phyloP scores from a whole-genome alignment of 192 early-diverging fungal species.

The Spinellus fusiger region DNA sequence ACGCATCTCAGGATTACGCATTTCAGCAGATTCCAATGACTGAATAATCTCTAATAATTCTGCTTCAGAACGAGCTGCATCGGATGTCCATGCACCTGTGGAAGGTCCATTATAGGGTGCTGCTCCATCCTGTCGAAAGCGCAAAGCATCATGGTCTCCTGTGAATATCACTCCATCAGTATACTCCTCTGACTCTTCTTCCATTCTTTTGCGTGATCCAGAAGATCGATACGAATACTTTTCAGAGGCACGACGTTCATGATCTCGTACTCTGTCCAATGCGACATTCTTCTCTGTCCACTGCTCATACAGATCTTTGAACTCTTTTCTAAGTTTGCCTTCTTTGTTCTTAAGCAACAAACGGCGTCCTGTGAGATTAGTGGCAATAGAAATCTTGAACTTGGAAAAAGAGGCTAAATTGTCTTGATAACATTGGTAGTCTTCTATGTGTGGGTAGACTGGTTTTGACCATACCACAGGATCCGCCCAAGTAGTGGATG shows the following conservation, averaged over 20 bases:
- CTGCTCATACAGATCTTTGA: slow-evolving; percentile 37
- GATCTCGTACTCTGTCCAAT: slow-evolving; percentile 22
- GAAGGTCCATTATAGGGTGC: slow-evolving; percentile 23
- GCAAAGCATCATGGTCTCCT: slow-evolving; percentile 19
- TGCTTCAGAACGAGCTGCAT: slow-evolving; percentile 73
- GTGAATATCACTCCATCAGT: slow-evolving; percentile 17
- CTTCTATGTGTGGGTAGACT: slow-evolving; percentile 30
- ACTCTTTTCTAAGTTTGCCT: slow-evolving; percentile 35
- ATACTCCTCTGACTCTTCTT: slow-evolving; percentile 17
- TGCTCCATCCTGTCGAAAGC: slow-evolving; percentile 12
- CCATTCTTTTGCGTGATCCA: slow-evolving; percentile 1
- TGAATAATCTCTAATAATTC: slow-evolving; percentile 73
- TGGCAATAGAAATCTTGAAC: not conserved
- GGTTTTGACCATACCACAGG: slow-evolving; percentile 26
- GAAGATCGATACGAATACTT: slow-evolving; percentile 12
- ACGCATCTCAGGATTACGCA: slow-evolving; percentile 64
- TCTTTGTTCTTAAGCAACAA: slow-evolving; percentile 33
- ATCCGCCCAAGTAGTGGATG: slow-evolving; percentile 17
- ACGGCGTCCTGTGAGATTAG: not conserved
- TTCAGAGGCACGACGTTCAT: slow-evolving; percentile 21
- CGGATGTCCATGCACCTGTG: slow-evolving; percentile 49
- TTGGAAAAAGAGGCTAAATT: slow-evolving; percentile 25
- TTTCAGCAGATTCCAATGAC: slow-evolving; percentile 61
- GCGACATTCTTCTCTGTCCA: slow-evolving; percentile 41
- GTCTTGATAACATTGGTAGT: slow-evolving; percentile 39